Evolutionary conservation across 1,284 basidiomycete genomes (phyloP).

Genomic region (Trametes pubescens): DNA sequence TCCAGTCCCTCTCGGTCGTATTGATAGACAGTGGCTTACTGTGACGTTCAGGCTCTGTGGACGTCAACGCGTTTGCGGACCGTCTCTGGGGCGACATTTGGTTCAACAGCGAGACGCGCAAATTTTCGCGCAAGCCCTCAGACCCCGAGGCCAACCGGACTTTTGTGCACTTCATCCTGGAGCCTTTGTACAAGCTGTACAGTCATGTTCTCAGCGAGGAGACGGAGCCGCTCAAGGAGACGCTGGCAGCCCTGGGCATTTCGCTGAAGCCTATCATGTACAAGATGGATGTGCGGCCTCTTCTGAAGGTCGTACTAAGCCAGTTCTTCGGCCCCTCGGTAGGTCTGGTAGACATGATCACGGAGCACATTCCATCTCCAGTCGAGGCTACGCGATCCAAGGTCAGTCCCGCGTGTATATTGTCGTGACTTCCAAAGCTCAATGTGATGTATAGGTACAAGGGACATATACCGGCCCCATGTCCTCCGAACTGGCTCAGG

Average conservation of each 20-base stretch:
- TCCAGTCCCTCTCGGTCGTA: slow-evolving; percentile 15
- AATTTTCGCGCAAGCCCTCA: slow-evolving; percentile 87
- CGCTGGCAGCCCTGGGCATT: slow-evolving; percentile 85
- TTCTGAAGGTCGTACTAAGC: slow-evolving; percentile 92
- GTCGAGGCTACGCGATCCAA: slow-evolving; percentile 74
- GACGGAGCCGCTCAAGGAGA: slow-evolving; percentile 82
- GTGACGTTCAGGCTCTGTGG: slow-evolving; percentile 57
- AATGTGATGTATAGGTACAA: slow-evolving; percentile 61
- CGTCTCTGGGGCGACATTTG: slow-evolving; percentile 99
- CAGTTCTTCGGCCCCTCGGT: slow-evolving; percentile 95
- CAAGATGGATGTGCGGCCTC: slow-evolving; percentile 97
- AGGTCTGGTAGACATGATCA: slow-evolving; percentile 93
- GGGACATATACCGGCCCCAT: slow-evolving; percentile 88
- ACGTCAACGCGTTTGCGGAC: slow-evolving; percentile 77
- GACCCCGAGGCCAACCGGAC: slow-evolving; percentile 87
- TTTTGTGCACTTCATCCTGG: slow-evolving; percentile 97
- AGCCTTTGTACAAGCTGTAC: slow-evolving; percentile 98
- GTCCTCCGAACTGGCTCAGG: slow-evolving; percentile 76
- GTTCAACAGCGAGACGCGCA: slow-evolving; percentile 84
- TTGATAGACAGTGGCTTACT: slow-evolving; percentile 13
- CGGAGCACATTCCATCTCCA: slow-evolving; percentile 90
- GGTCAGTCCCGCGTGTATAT: slow-evolving; percentile 48
- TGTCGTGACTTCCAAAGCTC: not conserved
- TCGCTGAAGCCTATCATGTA: slow-evolving; percentile 92
- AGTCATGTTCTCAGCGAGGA: slow-evolving; percentile 94